phyloP scores from a whole-genome alignment of 495 filamentous ascomycete species.

The Penicillium mononematosum region DNA sequence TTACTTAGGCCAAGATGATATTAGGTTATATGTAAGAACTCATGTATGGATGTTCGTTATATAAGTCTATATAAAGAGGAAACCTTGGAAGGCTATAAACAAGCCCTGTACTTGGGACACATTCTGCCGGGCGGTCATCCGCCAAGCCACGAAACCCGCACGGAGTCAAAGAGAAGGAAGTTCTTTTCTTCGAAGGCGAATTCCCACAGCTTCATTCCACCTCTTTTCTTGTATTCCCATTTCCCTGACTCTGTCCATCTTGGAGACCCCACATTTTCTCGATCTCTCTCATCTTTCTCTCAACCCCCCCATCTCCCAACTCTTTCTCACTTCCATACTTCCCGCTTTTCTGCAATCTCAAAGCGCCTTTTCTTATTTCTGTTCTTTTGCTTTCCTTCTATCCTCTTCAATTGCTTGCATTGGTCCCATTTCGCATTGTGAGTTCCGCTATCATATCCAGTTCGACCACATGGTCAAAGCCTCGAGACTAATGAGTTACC shows the following conservation, averaged over 20 bases:
- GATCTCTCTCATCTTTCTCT: slow-evolving; percentile 14
- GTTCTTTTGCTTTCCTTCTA: slow-evolving; percentile 22
- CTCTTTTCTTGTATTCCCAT: slow-evolving; percentile 19
- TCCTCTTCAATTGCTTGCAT: slow-evolving; percentile 28
- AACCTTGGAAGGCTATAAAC: too few species aligned
- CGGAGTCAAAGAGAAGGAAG: slow-evolving; percentile 29
- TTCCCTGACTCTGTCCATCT: slow-evolving; percentile 11
- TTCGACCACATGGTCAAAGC: slow-evolving; percentile 6
- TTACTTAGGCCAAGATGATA: too few species aligned
- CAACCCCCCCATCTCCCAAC: slow-evolving; percentile 16
- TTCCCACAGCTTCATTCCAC: slow-evolving; percentile 31
- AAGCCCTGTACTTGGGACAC: too few species aligned
- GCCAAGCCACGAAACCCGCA: slow-evolving; percentile 35
- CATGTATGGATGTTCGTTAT: too few species aligned
- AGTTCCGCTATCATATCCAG: slow-evolving; percentile 19
- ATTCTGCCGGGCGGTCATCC: slow-evolving; percentile 31
- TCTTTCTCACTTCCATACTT: slow-evolving; percentile 30
- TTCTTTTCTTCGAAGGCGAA: slow-evolving; percentile 36
- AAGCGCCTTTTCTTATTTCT: slow-evolving; percentile 15
- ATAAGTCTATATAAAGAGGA: too few species aligned
- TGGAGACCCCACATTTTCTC: slow-evolving; percentile 14
- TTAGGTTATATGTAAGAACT: too few species aligned
- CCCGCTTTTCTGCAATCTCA: slow-evolving; percentile 16
- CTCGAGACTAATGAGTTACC: slow-evolving; percentile 11
- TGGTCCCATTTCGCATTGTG: slow-evolving; percentile 39